Evolutionary conservation across 176 grass and related monocot genomes (phyloP), one percentile per base, ranked within the genome.

Genomic region (Puya raimondii): DNA sequence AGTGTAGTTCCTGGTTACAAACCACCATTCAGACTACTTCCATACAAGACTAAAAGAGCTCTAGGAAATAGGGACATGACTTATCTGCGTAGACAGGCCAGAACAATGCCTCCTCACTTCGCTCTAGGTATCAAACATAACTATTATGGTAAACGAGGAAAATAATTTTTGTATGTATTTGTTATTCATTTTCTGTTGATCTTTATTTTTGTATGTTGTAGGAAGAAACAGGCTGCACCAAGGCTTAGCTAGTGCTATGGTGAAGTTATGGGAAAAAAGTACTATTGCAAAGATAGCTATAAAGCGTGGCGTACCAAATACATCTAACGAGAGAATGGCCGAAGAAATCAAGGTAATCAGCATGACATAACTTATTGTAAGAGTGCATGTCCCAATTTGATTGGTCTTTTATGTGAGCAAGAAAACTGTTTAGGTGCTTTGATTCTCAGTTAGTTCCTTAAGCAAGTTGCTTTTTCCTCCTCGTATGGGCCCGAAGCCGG

Each of bases 221-320:
- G 93, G 93, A 66, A 87, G 93, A 88, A 92, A 92, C 76, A 92
- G 84, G 67, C 86, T 92, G 73, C 93, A 92, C 71, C 86, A 97
- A 72, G 89, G 93, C 12, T 85, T 97, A 81, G 93, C 93, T 83
- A 66, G 86, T 70, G 89, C 93, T 65, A 90, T 97, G 27, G 80
- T 97, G 59, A 97, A 97, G 81, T 69, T 97, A 67, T 97, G 93
- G 93, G 93, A 97, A 51, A 97, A 90, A 88, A 92, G 86, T 92
- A 72, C 84, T 79, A 85, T 92, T 81, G 93, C 80, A 63, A 97
- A 97, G 77, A 88, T 97, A 61, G 89, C 86, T 18, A 90, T 97
- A 65, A 97, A 97, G 72, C 88, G 93, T 57, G 93, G 89, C 2
- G 48, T 97, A 70, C 86, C 86, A 64, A 90, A 85, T 80, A 92